Conservation (phyloP, 805 yeast genomes). For the Ascoidea tarda region DNA sequence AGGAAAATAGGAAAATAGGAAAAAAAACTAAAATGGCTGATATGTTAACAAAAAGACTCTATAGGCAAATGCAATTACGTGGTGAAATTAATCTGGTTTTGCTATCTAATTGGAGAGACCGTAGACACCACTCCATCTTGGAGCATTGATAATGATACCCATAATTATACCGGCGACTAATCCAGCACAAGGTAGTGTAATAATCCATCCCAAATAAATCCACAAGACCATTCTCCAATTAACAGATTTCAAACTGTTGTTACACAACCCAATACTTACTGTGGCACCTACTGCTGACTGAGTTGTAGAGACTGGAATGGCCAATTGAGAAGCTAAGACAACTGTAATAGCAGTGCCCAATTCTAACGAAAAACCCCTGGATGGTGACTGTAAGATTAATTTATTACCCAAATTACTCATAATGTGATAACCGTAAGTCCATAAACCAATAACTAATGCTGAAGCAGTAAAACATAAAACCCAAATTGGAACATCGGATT, state of each 20-base stretch:
- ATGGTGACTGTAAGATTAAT: constrained; percentile 61
- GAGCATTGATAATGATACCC: constrained; percentile 54
- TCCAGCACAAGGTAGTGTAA: constrained; percentile 66
- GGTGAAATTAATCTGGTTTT: too few relatives aligned
- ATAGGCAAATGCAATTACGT: too few relatives aligned
- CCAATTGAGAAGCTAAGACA: constrained; percentile 60
- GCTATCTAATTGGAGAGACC: too few relatives aligned
- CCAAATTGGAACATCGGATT: constrained; percentile 59
- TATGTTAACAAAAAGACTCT: too few relatives aligned
- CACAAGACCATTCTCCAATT: constrained; percentile 69
- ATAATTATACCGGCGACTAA: constrained; percentile 52
- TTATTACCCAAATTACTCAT: constrained; percentile 64
- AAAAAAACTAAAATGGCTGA: too few relatives aligned
- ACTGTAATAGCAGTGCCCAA: constrained; percentile 67
- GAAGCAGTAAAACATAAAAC: constrained; percentile 54
- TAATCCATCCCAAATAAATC: constrained; percentile 60
- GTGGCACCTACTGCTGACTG: constrained; percentile 73
- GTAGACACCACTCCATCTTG: constrained; percentile 27
- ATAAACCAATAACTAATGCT: constrained; percentile 50
- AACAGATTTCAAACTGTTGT: constrained; percentile 44
- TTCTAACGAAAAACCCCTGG: constrained; percentile 67
- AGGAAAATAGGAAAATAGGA: too few relatives aligned
- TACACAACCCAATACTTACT: constrained; percentile 62
- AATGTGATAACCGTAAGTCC: constrained; percentile 61
- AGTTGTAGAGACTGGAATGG: constrained; percentile 65